A percentile compares a stretch with the other conserved stretches of the same genome.
These are phyloP conservation scores for Lanmaoa pseudosensibilis DNA, from an alignment of 768 basidiomycete genomes.

Conservation along the genomic window DNA sequence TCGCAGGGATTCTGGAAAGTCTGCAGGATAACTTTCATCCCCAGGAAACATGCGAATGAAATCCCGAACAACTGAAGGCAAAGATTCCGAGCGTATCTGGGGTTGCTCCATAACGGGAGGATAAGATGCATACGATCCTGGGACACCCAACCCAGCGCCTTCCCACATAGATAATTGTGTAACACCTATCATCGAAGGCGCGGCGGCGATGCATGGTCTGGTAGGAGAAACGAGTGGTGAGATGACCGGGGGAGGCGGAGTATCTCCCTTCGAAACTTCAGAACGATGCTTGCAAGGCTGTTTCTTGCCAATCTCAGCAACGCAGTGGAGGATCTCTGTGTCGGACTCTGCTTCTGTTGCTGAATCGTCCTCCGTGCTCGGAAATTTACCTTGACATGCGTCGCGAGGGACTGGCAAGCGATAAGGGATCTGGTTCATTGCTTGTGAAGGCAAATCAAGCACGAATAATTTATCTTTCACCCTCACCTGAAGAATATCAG, in stretches of 20 bases:
- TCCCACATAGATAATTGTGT: conserved; percentile 8
- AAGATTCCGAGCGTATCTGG: conserved; percentile 8
- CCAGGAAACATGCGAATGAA: conserved; percentile 35
- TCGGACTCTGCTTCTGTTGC: conserved; percentile 37
- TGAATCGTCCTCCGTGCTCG: conserved; percentile 24
- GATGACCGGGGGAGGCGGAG: conserved; percentile 13
- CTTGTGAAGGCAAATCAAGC: not conserved
- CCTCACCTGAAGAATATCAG: conserved; percentile 11
- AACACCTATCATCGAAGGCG: not conserved
- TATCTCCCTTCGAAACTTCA: conserved; percentile 2
- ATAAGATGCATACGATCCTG: not conserved
- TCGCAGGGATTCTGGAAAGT: conserved; percentile 35
- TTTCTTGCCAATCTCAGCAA: conserved; percentile 19
- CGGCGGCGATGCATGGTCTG: conserved; percentile 13
- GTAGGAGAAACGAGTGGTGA: conserved; percentile 32
- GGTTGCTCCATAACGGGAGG: conserved; percentile 1
- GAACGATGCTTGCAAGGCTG: not conserved
- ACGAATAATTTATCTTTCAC: not conserved
- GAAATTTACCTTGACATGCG: not conserved
- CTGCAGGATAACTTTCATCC: conserved; percentile 35
- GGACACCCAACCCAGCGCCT: conserved; percentile 5
- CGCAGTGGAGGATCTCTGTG: conserved; percentile 23
- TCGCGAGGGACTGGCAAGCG: not conserved
- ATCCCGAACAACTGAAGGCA: conserved; percentile 32
- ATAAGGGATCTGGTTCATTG: not conserved